A percentile compares a stretch with the other conserved stretches of the same genome.
These are phyloP conservation scores for Blastobotrys mokoenaii DNA, from an alignment of 805 yeast species.

Conservation along the genomic window DNA sequence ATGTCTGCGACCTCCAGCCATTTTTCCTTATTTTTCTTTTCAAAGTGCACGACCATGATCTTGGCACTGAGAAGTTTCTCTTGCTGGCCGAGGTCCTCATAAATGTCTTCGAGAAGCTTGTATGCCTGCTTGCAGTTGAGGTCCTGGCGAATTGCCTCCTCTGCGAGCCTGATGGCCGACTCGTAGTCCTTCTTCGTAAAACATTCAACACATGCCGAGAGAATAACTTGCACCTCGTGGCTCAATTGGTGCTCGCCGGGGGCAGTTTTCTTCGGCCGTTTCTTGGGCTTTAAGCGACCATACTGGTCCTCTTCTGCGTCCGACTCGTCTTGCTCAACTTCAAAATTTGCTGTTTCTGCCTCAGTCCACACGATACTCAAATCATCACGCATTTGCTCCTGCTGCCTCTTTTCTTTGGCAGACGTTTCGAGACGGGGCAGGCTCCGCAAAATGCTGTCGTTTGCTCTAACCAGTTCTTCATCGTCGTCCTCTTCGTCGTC, in stretches of 20 bases:
- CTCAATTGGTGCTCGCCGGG: not conserved
- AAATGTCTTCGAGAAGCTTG: conserved; percentile 32
- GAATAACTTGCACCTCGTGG: conserved; percentile 60
- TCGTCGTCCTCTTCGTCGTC: not conserved
- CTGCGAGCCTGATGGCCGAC: conserved; percentile 24
- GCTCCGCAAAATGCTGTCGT: too few relatives aligned
- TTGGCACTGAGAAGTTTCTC: conserved; percentile 29
- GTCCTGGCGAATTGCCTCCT: conserved; percentile 25
- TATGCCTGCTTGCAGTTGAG: conserved; percentile 24
- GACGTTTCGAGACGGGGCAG: too few relatives aligned
- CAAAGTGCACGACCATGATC: conserved; percentile 55
- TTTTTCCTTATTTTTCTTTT: conserved; percentile 71
- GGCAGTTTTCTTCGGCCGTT: not conserved
- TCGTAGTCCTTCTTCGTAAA: conserved; percentile 49
- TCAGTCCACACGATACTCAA: too few relatives aligned
- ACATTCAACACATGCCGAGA: conserved; percentile 73
- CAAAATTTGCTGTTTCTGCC: conserved; percentile 24
- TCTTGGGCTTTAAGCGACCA: not conserved
- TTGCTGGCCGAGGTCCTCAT: conserved; percentile 38
- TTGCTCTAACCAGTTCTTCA: too few relatives aligned
- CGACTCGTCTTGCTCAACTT: not conserved
- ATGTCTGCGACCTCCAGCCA: conserved; percentile 86
- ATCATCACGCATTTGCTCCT: too few relatives aligned
- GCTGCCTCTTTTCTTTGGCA: too few relatives aligned
- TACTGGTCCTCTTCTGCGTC: conserved; percentile 1